Evolutionary conservation across 192 early-diverging fungal species (phyloP).

Genomic region (Allomyces macrogynus): DNA sequence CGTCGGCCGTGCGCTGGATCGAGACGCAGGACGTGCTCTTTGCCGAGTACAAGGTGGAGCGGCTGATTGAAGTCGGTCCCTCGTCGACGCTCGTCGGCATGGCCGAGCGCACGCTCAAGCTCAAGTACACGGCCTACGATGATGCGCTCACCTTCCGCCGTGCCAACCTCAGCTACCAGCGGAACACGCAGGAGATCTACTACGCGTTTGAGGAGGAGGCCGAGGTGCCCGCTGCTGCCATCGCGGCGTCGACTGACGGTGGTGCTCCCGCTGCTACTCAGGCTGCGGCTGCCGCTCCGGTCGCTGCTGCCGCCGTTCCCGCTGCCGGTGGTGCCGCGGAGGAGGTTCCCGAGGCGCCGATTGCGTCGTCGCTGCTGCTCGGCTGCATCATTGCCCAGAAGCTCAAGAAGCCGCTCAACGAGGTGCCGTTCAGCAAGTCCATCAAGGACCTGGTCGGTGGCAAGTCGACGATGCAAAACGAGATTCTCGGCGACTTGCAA

Average conservation of each 20-base stretch:
- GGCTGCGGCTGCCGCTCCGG: slow-evolving; percentile 35
- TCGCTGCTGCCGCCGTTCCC: slow-evolving; percentile 20
- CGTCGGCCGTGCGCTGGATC: slow-evolving; percentile 84
- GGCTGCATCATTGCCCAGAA: slow-evolving; percentile 73
- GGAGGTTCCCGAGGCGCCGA: slow-evolving; percentile 39
- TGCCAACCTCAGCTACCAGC: slow-evolving; percentile 68
- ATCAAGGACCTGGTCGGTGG: slow-evolving; percentile 90
- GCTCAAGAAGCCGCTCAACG: slow-evolving; percentile 58
- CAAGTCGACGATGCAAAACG: slow-evolving; percentile 91
- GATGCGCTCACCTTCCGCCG: slow-evolving; percentile 78
- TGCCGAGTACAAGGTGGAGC: slow-evolving; percentile 58
- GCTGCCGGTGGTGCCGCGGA: slow-evolving; percentile 21
- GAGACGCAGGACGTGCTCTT: slow-evolving; percentile 76
- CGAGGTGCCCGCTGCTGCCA: slow-evolving; percentile 24
- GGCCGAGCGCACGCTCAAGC: slow-evolving; percentile 80
- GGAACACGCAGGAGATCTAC: slow-evolving; percentile 85
- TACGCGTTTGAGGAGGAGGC: slow-evolving; percentile 62
- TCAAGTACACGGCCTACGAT: slow-evolving; percentile 93
- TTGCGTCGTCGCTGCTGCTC: slow-evolving; percentile 52
- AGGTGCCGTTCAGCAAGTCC: slow-evolving; percentile 51
- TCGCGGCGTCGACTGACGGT: slow-evolving; percentile 23
- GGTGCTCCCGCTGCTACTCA: slow-evolving; percentile 19
- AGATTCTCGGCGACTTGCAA: slow-evolving; percentile 82
- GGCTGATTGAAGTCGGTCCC: slow-evolving; percentile 79
- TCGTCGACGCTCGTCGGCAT: slow-evolving; percentile 76